These are phyloP conservation scores for Candida michaelii DNA, from an alignment of 805 yeast species.

Conservation along the genomic window DNA sequence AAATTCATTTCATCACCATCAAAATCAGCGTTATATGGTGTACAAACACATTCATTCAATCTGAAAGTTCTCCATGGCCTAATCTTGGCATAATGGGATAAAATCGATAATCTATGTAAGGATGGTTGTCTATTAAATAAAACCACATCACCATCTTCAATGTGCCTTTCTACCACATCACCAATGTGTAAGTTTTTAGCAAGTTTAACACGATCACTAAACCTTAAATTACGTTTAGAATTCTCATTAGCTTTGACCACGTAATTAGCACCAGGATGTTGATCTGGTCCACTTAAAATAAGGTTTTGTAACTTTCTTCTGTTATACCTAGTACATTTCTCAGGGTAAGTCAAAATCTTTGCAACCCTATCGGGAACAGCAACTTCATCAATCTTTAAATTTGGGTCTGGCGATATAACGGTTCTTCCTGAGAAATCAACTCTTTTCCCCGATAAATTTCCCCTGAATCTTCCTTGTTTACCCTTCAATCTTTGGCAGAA, in stretches of 20 bases:
- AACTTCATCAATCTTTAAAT: constrained; percentile 90
- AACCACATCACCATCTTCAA: constrained; percentile 96
- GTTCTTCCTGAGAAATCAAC: constrained; percentile 98
- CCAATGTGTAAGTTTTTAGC: constrained; percentile 81
- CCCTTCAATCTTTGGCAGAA: constrained; percentile 97
- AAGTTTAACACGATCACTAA: constrained; percentile 77
- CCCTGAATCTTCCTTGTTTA: constrained; percentile 98
- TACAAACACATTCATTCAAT: constrained; percentile 97
- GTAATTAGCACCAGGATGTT: constrained; percentile 97
- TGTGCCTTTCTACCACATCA: constrained; percentile 92
- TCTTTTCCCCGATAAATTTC: constrained; percentile 96
- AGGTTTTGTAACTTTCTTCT: constrained; percentile 71
- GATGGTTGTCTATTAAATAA: constrained; percentile 98
- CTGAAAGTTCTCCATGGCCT: constrained; percentile 98
- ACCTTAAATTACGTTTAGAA: constrained; percentile 83
- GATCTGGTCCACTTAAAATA: constrained; percentile 79
- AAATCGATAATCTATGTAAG: constrained; percentile 86
- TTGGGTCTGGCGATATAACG: constrained; percentile 98
- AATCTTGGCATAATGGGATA: constrained; percentile 93
- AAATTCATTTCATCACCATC: constrained; percentile 99
- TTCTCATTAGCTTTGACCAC: constrained; percentile 78
- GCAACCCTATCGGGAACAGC: constrained; percentile 98
- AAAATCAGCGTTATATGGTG: constrained; percentile 98
- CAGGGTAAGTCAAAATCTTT: constrained; percentile 93
- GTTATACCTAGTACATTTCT: constrained; percentile 87